Percentiles rank a stretch among this genome's conserved stretches.
Conservation (phyloP, 2,329 filamentous ascomycete genomes). For the Aquanectria penicillioides region DNA sequence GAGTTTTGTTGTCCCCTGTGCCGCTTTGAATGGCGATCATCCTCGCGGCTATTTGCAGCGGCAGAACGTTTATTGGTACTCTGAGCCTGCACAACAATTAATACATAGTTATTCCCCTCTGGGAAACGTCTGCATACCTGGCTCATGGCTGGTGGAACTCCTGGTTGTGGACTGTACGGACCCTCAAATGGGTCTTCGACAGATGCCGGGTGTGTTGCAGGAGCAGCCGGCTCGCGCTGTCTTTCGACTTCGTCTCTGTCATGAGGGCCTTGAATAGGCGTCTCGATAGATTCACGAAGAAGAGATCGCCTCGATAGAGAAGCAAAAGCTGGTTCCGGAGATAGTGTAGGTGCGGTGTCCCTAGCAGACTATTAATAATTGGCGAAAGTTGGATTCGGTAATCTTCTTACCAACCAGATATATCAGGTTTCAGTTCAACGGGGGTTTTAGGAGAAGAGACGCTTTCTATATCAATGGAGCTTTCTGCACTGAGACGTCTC, state of each 20-base stretch:
- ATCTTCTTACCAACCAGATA: background rate
- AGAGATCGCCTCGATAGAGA: no score
- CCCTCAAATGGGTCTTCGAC: background rate
- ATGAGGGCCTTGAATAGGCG: no score
- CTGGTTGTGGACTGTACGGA: background rate
- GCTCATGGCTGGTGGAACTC: background rate
- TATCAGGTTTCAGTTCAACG: background rate
- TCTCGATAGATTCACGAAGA: no score
- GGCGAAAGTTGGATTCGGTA: background rate
- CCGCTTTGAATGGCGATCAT: background rate
- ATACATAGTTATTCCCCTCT: background rate
- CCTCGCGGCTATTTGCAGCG: background rate
- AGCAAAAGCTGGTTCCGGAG: background rate
- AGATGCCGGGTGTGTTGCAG: background rate
- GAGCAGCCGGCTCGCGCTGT: no score
- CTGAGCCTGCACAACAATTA: background rate
- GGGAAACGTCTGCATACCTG: no score
- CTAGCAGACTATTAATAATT: background rate
- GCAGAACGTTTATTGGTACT: background rate
- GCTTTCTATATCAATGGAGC: background rate
- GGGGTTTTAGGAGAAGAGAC: background rate
- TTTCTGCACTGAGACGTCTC: background rate
- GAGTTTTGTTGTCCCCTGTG: no score
- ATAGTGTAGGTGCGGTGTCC: background rate
- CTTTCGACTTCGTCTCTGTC: no score